These are phyloP conservation scores for Ilex paraguariensis DNA, from an alignment of 305 asterid genomes.

Conservation along the genomic window DNA sequence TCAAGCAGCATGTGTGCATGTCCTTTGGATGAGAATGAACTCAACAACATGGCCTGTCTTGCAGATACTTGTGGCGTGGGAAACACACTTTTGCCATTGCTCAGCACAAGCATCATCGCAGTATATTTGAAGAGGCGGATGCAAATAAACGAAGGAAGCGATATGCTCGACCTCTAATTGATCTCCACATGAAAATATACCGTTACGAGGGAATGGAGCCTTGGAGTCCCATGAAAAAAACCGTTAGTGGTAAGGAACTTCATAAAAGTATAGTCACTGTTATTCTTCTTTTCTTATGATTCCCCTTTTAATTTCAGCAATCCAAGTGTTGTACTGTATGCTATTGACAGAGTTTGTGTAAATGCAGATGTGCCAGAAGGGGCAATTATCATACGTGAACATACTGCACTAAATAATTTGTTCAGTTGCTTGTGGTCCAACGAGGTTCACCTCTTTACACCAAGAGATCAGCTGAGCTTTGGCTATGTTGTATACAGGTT, in stretches of 20 bases:
- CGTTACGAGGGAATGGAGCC: slow-evolving; percentile 84
- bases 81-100: slow-evolving; percentile 94
- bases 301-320: too few relatives aligned
- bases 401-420: slow-evolving; percentile 69
- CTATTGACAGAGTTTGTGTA: slow-evolving; percentile 1
- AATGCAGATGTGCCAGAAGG: slow-evolving; percentile 98
- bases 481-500: slow-evolving; percentile 86
- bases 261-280: too few relatives aligned
- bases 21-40: background rate
- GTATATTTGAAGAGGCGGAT: slow-evolving; percentile 90
- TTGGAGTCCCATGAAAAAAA: slow-evolving; percentile 60
- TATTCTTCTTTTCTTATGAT: too few relatives aligned
- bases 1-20: too few relatives aligned
- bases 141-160: slow-evolving; percentile 91
- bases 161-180: slow-evolving; percentile 93
- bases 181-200: slow-evolving; percentile 85
- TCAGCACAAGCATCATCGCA: slow-evolving; percentile 85
- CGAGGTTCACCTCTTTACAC: slow-evolving; percentile 91
- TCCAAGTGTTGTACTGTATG: background rate
- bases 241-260: slow-evolving; percentile 51
- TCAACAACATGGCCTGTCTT: slow-evolving; percentile 2
- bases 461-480: slow-evolving; percentile 95
- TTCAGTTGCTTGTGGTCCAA: slow-evolving; percentile 99
- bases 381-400: slow-evolving; percentile 89
- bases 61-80: slow-evolving; percentile 91